Evolutionary conservation across 2,329 filamentous ascomycete species (phyloP).

Genomic region (Claviceps capensis): DNA sequence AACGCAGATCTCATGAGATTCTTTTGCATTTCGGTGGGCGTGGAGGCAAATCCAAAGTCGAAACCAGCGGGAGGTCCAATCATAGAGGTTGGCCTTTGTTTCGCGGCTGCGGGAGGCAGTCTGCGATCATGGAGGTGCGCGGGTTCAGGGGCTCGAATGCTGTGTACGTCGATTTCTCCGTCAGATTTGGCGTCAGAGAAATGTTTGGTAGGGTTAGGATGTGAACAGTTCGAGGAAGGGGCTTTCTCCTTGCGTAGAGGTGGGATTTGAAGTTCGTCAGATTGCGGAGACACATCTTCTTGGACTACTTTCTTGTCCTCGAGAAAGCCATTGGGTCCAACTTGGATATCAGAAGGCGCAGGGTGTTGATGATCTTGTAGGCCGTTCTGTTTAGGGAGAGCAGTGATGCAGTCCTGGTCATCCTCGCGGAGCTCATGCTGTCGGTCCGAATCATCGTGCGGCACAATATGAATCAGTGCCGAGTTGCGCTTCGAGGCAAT

Average conservation of each 20-base stretch:
- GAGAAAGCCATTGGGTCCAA: slow-evolving; percentile 21
- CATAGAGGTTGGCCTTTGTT: slow-evolving; percentile 37
- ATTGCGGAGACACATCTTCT: slow-evolving; percentile 9
- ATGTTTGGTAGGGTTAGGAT: slow-evolving; percentile 15
- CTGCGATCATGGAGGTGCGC: slow-evolving; percentile 40
- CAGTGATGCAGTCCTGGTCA: slow-evolving; percentile 73
- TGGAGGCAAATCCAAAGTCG: slow-evolving; percentile 70
- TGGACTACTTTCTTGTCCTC: slow-evolving; percentile 25
- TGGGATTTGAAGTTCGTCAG: slow-evolving; percentile 43
- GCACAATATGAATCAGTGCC: slow-evolving; percentile 68
- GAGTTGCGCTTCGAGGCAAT: slow-evolving; percentile 81
- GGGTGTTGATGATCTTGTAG: slow-evolving; percentile 37
- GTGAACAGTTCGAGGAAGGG: slow-evolving; percentile 47
- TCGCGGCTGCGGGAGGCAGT: slow-evolving; percentile 16
- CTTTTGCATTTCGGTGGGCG: slow-evolving; percentile 79
- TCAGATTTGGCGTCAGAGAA: slow-evolving; percentile 12
- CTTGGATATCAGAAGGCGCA: slow-evolving; percentile 11
- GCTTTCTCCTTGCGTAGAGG: slow-evolving; percentile 33
- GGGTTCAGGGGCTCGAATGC: slow-evolving; percentile 36
- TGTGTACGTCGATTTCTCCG: slow-evolving; percentile 12
- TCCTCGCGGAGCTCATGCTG: slow-evolving; percentile 70
- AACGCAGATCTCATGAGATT: slow-evolving; percentile 85
- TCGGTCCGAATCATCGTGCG: slow-evolving; percentile 62
- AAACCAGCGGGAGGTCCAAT: slow-evolving; percentile 50
- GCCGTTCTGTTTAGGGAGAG: slow-evolving; percentile 57